These are phyloP conservation scores for Penicillium odoratum DNA, from an alignment of 495 filamentous ascomycete genomes.

Conservation along the genomic window DNA sequence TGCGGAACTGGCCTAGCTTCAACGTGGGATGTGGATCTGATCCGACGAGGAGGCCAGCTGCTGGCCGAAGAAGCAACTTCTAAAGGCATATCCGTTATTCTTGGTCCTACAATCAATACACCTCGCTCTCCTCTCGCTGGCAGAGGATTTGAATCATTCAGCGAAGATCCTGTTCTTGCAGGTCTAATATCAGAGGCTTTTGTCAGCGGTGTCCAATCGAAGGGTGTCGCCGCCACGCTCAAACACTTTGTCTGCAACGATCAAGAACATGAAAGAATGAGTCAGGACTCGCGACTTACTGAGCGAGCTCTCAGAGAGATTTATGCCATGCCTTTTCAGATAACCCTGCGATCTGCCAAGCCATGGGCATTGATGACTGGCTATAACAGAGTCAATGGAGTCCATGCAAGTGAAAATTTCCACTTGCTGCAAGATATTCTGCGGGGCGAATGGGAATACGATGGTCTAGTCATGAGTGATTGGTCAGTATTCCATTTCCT, in stretches of 20 bases:
- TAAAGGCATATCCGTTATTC: conserved; percentile 57
- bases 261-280: conserved; percentile 69
- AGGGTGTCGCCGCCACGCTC: conserved; percentile 59
- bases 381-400: conserved; percentile 74
- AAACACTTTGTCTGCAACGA: conserved; percentile 83
- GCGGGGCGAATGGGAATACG: conserved; percentile 67
- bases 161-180: conserved; percentile 68
- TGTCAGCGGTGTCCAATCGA: conserved; percentile 62
- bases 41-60: conserved; percentile 51
- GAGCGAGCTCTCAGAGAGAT: conserved; percentile 78
- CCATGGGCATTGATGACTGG: conserved; percentile 69
- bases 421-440: conserved; percentile 59
- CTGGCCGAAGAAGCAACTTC: conserved; percentile 31
- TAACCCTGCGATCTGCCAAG: conserved; percentile 57
- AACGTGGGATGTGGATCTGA: conserved; percentile 61
- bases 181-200: conserved; percentile 60
- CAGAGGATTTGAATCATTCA: conserved; percentile 70
- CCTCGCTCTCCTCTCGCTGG: conserved; percentile 60
- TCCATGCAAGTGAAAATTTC: conserved; percentile 63
- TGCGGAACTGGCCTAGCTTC: conserved; percentile 63
- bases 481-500: conserved; percentile 49
- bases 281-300: conserved; percentile 63
- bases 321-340: conserved; percentile 71
- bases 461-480: conserved; percentile 70
- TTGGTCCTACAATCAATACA: conserved; percentile 73